A percentile compares a stretch with the other conserved stretches of the same genome.
These are phyloP conservation scores for Purshia tridentata DNA, from an alignment of 306 rosid genomes.

Conservation along the genomic window DNA sequence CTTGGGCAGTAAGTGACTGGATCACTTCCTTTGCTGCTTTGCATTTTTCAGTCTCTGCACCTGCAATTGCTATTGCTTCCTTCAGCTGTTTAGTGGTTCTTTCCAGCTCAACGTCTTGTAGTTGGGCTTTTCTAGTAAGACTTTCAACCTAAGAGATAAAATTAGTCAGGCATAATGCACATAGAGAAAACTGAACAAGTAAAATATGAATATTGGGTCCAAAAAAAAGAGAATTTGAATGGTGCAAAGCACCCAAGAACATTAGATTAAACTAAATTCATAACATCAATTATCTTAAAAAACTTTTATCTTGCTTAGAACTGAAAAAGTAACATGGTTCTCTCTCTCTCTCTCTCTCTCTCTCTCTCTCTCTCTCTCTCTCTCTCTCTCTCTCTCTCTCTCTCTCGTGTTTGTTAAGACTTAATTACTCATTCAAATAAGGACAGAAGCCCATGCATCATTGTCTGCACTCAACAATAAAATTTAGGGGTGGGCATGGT, in stretches of 20 bases:
- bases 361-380: not conserved
- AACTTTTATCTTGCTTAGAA: not conserved
- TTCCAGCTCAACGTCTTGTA: conserved; percentile 90
- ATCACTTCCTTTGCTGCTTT: conserved; percentile 98
- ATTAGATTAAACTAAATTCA: not conserved
- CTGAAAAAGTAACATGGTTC: not conserved
- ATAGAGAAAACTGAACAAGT: conserved; percentile 25
- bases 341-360: not conserved
- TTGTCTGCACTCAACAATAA: not conserved
- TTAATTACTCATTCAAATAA: not conserved
- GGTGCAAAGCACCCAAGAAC: not conserved
- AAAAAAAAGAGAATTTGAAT: not conserved
- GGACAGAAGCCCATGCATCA: not conserved
- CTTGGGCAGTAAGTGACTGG: conserved; percentile 96
- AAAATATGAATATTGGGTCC: conserved; percentile 1
- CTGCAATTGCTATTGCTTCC: conserved; percentile 88
- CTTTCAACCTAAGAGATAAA: conserved; percentile 66
- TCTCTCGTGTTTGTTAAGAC: not conserved
- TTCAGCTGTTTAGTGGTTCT: conserved; percentile 87
- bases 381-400: not conserved
- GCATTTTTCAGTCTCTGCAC: conserved; percentile 86
- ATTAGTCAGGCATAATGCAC: conserved; percentile 25
- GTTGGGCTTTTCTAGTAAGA: conserved; percentile 82
- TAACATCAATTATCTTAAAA: not conserved
- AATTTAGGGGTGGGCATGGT: too few species aligned